These are phyloP conservation scores for Podaxis sp. DNA, from an alignment of 768 basidiomycete genomes.

Conservation along the genomic window DNA sequence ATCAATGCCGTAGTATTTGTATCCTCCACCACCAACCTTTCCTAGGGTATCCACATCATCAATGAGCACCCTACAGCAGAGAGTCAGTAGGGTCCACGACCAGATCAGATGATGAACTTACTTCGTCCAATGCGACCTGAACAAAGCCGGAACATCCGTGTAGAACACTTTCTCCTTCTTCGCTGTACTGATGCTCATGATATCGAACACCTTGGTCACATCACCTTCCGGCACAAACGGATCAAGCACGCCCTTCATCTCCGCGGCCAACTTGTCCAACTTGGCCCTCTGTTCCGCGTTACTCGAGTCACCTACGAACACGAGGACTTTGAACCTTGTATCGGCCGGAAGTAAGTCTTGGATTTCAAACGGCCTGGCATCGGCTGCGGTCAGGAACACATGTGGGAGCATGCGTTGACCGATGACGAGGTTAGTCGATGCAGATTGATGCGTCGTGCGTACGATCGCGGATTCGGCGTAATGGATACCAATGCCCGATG, in stretches of 20 bases:
- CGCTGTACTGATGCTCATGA: constrained; percentile 34
- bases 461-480: constrained; percentile 47
- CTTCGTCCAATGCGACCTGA: constrained; percentile 61
- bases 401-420: constrained; percentile 53
- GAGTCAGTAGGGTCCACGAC: not conserved
- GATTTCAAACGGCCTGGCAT: constrained; percentile 45
- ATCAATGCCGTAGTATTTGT: constrained; percentile 50
- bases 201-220: constrained; percentile 36
- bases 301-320: constrained; percentile 46
- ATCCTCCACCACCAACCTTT: constrained; percentile 47
- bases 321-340: constrained; percentile 48
- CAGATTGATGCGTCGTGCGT: constrained; percentile 27
- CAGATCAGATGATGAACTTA: constrained; percentile 22
- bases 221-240: constrained; percentile 24
- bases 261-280: constrained; percentile 27
- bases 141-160: constrained; percentile 39
- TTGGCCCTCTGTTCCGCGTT: constrained; percentile 23
- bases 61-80: constrained; percentile 43
- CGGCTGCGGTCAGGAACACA: constrained; percentile 44
- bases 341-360: constrained; percentile 51
- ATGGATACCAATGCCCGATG: constrained; percentile 50
- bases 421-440: constrained; percentile 36
- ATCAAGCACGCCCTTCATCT: constrained; percentile 27
- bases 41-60: constrained; percentile 49
- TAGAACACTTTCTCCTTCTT: constrained; percentile 36